A percentile compares a stretch with the other conserved stretches of the same genome.
phyloP scores from a whole-genome alignment of 2,329 filamentous ascomycete genomes.

The Mycogone perniciosa region DNA sequence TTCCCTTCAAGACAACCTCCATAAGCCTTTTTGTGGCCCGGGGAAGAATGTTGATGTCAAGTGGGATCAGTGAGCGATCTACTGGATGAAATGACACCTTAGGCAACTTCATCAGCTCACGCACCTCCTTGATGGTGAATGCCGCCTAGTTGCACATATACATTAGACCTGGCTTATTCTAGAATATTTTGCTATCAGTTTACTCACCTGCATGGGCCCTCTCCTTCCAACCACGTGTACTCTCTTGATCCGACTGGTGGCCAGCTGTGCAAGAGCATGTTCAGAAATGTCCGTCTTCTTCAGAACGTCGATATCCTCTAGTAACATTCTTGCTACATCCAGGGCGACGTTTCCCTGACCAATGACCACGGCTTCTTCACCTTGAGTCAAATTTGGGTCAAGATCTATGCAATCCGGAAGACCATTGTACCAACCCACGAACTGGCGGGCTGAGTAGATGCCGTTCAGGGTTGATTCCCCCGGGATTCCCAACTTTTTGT shows the following conservation, averaged over 20 bases:
- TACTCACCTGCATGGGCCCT: constrained; percentile 73
- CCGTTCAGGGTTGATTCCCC: constrained; percentile 69
- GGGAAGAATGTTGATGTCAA: constrained; percentile 61
- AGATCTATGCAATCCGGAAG: constrained; percentile 73
- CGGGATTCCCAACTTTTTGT: constrained; percentile 69
- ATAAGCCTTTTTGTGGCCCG: constrained; percentile 71
- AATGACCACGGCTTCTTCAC: constrained; percentile 79
- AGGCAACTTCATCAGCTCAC: constrained; percentile 77
- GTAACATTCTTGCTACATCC: constrained; percentile 82
- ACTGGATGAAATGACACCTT: constrained; percentile 66
- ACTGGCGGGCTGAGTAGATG: constrained; percentile 82
- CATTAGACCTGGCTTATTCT: neutral
- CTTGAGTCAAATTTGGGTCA: constrained; percentile 64
- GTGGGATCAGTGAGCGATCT: constrained; percentile 59
- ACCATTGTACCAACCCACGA: constrained; percentile 98
- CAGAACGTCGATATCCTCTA: constrained; percentile 68
- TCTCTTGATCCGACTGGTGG: constrained; percentile 65
- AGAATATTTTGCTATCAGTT: neutral
- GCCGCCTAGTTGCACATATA: constrained; percentile 53
- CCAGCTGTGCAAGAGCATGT: constrained; percentile 67
- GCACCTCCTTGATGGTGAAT: constrained; percentile 90
- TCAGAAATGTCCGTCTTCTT: constrained; percentile 84
- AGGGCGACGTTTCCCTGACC: constrained; percentile 95
- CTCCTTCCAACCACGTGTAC: constrained; percentile 85
- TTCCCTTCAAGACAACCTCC: constrained; percentile 75